A percentile compares a stretch with the other conserved stretches of the same genome.
These are phyloP conservation scores for Styphnolobium japonicum DNA, from an alignment of 306 rosid species.

Conservation along the genomic window DNA sequence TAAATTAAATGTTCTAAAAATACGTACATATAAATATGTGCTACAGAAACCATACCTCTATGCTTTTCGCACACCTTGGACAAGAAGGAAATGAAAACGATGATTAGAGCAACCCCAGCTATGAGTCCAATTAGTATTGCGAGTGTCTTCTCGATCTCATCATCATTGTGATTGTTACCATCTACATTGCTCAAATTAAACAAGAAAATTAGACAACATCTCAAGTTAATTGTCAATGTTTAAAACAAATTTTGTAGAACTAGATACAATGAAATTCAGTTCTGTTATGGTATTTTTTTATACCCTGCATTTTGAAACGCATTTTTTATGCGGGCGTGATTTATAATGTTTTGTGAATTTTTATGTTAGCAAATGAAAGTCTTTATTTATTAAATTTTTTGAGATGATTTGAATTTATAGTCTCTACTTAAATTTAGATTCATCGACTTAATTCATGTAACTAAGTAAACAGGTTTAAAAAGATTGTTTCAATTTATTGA, in stretches of 20 bases:
- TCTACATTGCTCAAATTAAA: slow-evolving; percentile 21
- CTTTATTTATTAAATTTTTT: not conserved
- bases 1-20: not conserved
- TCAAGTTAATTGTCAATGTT: not conserved
- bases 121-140: slow-evolving; percentile 79
- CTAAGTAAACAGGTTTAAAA: not conserved
- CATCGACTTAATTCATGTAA: too few species aligned
- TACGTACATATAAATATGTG: not conserved
- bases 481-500: not conserved
- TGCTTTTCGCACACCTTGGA: slow-evolving; percentile 38
- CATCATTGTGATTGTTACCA: slow-evolving; percentile 29
- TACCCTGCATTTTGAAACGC: not conserved
- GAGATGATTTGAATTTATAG: not conserved
- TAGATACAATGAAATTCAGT: not conserved
- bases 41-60: slow-evolving; percentile 30
- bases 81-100: slow-evolving; percentile 62
- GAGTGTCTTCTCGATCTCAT: slow-evolving; percentile 66
- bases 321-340: not conserved
- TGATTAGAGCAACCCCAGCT: slow-evolving; percentile 68
- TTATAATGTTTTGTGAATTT: not conserved
- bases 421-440: too few species aligned
- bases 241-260: not conserved
- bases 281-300: not conserved
- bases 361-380: not conserved
- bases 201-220: not conserved